These are phyloP conservation scores for Mortierella claussenii DNA, from an alignment of 192 early-diverging fungal species.

Conservation along the genomic window DNA sequence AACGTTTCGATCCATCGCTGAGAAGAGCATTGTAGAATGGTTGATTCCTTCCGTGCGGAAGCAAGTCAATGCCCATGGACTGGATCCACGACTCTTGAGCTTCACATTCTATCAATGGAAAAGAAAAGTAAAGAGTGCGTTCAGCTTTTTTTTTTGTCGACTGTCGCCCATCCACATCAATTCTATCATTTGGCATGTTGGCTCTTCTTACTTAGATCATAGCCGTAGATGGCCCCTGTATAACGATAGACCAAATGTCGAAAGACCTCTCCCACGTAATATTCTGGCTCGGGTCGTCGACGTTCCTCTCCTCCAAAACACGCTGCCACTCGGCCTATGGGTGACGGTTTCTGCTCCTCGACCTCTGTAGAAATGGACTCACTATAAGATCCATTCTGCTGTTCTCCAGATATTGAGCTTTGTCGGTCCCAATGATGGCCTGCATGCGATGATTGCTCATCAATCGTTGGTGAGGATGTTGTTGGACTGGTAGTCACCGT, in stretches of 20 bases:
- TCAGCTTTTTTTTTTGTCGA: neutral
- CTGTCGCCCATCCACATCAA: too few species aligned
- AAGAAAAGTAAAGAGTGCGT: neutral
- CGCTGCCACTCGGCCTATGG: neutral
- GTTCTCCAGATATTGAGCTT: constrained; percentile 18
- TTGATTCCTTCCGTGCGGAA: constrained; percentile 33
- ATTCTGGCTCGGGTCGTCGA: constrained; percentile 38
- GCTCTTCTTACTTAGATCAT: constrained; percentile 38
- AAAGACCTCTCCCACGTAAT: constrained; percentile 53
- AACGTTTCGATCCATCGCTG: constrained; percentile 30
- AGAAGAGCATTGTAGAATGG: constrained; percentile 49
- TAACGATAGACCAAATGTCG: constrained; percentile 42
- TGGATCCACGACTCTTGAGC: constrained; percentile 35
- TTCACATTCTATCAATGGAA: constrained; percentile 29
- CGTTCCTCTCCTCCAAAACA: constrained; percentile 19
- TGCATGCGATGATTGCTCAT: constrained; percentile 1
- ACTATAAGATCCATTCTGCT: constrained; percentile 3
- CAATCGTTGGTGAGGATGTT: constrained; percentile 19
- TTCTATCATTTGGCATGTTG: neutral
- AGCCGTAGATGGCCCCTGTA: constrained; percentile 51
- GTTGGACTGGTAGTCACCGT: neutral
- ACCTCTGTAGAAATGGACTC: neutral
- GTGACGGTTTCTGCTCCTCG: neutral
- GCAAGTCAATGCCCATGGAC: constrained; percentile 35
- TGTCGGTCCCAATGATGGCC: constrained; percentile 2